Conservation (phyloP, 257 asterid species). For the Knoxia roxburghii region DNA sequence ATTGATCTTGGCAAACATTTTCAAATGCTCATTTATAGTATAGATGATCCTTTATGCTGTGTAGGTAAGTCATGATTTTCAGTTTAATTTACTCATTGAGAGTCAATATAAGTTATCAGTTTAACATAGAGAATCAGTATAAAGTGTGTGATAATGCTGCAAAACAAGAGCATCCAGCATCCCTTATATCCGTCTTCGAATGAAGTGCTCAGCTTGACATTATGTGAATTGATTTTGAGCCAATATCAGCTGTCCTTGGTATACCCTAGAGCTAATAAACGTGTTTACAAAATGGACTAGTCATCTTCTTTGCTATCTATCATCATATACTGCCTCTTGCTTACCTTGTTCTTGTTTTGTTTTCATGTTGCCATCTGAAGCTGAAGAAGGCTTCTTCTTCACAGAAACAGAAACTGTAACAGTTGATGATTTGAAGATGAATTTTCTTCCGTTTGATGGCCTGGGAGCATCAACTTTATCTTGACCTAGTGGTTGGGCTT, state of each 20-base stretch:
- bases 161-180: no score
- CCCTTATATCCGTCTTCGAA: no score
- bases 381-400: slow-evolving; percentile 35
- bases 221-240: no score
- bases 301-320: slow-evolving; percentile 45
- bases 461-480: slow-evolving; percentile 13
- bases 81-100: no score
- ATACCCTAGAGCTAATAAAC: background rate
- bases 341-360: slow-evolving; percentile 4
- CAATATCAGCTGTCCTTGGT: background rate
- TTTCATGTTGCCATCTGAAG: slow-evolving; percentile 16
- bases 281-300: background rate
- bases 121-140: no score
- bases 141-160: no score
- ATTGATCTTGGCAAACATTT: no score
- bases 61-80: no score
- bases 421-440: slow-evolving; percentile 26
- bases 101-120: no score
- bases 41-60: no score
- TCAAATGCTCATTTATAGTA: no score
- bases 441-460: slow-evolving; percentile 9
- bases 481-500: background rate
- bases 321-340: slow-evolving; percentile 33
- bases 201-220: no score
- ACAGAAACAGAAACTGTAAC: slow-evolving; percentile 42